Evolutionary conservation across 2,329 filamentous ascomycete species (phyloP).

Genomic region (Diaporthe destruens): DNA sequence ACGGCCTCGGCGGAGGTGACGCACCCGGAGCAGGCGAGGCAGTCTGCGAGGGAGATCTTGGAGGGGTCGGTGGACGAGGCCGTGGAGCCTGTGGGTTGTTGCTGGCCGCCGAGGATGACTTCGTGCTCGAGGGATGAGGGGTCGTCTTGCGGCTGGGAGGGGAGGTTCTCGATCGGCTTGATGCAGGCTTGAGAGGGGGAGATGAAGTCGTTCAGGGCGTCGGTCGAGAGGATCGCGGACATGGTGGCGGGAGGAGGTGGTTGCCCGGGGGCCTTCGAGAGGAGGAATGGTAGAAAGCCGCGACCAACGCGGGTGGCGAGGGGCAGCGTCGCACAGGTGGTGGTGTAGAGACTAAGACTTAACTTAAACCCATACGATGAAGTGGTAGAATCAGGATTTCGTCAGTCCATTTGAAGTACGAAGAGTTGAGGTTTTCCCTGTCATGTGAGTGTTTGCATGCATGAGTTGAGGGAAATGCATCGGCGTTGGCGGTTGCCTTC

Average conservation of each 20-base stretch:
- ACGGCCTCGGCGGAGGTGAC: slow-evolving; percentile 98
- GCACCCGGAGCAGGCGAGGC: slow-evolving; percentile 95
- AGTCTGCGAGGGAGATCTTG: slow-evolving; percentile 96
- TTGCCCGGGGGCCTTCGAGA: slow-evolving; percentile 9
- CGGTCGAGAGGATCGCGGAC: slow-evolving; percentile 96
- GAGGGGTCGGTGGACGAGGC: slow-evolving; percentile 73
- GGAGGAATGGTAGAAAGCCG: not conserved
- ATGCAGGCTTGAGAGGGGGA: slow-evolving; percentile 97
- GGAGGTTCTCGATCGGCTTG: slow-evolving; percentile 94
- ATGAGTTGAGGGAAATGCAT: not conserved
- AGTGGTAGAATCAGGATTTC: not conserved
- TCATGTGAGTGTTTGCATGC: not conserved
- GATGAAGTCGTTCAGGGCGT: slow-evolving; percentile 99
- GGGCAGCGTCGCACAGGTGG: not conserved
- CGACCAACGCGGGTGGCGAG: slow-evolving; percentile 23
- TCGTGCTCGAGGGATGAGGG: slow-evolving; percentile 72
- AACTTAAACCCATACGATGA: slow-evolving; percentile 12
- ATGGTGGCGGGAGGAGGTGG: slow-evolving; percentile 63
- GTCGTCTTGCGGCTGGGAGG: slow-evolving; percentile 65
- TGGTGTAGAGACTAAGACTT: not conserved
- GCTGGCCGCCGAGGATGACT: slow-evolving; percentile 92
- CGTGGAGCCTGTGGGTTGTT: slow-evolving; percentile 65
- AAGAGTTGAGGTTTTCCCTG: not conserved
- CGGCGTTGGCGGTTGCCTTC: not conserved
- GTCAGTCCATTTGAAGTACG: not conserved